These are phyloP conservation scores for Paspalum vaginatum DNA, from an alignment of 176 grass and related monocot species.

Conservation along the genomic window DNA sequence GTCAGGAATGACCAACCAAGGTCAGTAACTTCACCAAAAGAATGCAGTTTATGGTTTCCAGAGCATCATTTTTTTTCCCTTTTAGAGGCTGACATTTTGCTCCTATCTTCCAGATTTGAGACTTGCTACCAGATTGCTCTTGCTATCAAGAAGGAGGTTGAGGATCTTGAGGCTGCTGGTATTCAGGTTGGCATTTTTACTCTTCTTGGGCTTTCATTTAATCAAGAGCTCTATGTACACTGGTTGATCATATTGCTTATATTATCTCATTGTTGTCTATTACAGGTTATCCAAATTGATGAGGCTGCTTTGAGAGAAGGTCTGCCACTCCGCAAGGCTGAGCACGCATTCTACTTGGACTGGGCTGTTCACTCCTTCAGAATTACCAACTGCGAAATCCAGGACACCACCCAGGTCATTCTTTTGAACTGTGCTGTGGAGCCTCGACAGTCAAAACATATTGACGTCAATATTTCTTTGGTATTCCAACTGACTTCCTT, in stretches of 20 bases:
- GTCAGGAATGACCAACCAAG: constrained; percentile 96
- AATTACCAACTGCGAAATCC: constrained; percentile 82
- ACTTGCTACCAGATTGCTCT: constrained; percentile 98
- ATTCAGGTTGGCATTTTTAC: constrained; percentile 69
- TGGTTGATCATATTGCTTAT: neutral
- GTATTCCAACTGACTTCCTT: neutral
- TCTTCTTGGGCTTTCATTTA: neutral
- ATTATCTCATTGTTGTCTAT: neutral
- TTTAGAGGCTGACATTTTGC: constrained; percentile 18
- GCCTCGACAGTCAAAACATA: neutral
- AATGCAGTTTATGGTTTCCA: neutral
- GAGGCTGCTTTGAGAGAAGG: constrained; percentile 94
- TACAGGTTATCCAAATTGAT: constrained; percentile 94
- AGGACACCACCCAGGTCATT: constrained; percentile 93
- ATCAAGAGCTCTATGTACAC: neutral
- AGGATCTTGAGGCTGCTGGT: constrained; percentile 89
- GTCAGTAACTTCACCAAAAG: constrained; percentile 29
- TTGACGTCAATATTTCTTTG: neutral
- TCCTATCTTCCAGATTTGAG: constrained; percentile 61
- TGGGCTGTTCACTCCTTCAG: constrained; percentile 97
- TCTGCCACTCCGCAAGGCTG: constrained; percentile 88
- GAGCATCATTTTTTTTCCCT: neutral
- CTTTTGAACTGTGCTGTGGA: constrained; percentile 1
- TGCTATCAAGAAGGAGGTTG: constrained; percentile 94
- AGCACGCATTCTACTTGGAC: constrained; percentile 91